Evolutionary conservation across 805 yeast species (phyloP), one percentile per base, ranked within the genome.

Genomic region (Candida maltosa): DNA sequence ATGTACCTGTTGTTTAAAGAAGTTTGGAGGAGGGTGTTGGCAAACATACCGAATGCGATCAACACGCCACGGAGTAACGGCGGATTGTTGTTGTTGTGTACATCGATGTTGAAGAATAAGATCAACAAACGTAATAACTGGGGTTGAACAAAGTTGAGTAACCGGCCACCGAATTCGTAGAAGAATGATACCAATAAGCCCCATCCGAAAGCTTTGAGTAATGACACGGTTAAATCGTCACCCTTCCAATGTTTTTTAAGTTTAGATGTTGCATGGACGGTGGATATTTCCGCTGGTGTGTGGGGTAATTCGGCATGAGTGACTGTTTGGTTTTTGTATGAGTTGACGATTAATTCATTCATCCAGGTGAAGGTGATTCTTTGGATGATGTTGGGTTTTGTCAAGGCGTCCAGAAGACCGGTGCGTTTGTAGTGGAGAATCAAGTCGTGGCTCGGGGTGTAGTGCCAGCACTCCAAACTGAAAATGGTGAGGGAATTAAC

Each of bases 61-160:
- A 77, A 58, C 27, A 78, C 58, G 6, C 95, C 95, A 38, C 74
- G 65, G 9, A 80, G 55, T 14, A 76, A 48, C 3, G 82, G 80
- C 4, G 50, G 28, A 28, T 38, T 33, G 32, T 53, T 45, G n/a
- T n/a, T n/a, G n/a, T n/a, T n/a, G n/a, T n/a, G n/a, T n/a, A n/a
- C n/a, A 12, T 47, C 40, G 7, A 68, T 66, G 32, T 73, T 70
- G 40, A 81, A 76, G 48, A 74, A 80, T 35, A 63, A 54, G 45
- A 89, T 87, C 42, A 89, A 69, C 6, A 72, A 49, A 37, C 83
- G 72, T 37, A 91, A 64, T 18, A 89, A 60, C 49, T 87, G 96
- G 0, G 97, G 97, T 60, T 87, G 95, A n/a, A 74, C 70, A 52
- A 85, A 87, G 21, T 48, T 45, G n/a, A 56, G 38, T 9, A 56